Base-by-base conservation (phyloP, 2,329 filamentous ascomycete genomes). In the Endoconidiophora laricicola region DNA sequence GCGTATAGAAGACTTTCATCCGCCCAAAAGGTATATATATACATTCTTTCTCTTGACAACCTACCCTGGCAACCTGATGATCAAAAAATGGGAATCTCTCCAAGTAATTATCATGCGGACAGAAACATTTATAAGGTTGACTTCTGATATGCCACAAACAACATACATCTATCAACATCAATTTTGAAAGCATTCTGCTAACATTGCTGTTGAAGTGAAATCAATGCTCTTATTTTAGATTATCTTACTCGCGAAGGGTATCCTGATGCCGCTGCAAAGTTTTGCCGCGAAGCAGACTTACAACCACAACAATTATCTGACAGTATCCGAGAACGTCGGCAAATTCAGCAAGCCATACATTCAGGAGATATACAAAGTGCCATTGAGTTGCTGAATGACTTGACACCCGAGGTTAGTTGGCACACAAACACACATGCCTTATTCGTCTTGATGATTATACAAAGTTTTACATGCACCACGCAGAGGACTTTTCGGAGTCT, bases 71-170 rank as follows among this genome's bases (percentile, higher is more conserved):
- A 53, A 46, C 48, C 48, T 94, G 88, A 93, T 85, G 71, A 74
- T 69, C 69, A 74, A 80, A 81, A 81, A 93, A 94, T 98, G 91
- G 91, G 91, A 98, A 98, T 98, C 91, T 98, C 93, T 98, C 91
- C 83, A 86, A 96, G 85, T 75, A 74, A 78, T 71, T 49, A 69
- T 65, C 67, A 75, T 98, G 91, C 85, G 82, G 91, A 98, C 45
- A 50, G 79, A 86, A 79, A 66, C 72, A 69, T 65, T 63, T 58
- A 63, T 64, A 60, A 80, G 84, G 78, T 81, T 78, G 82, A 83
- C 79, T 78, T 69, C 74, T 74, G 79, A 63, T 48, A 50, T 54
- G 47, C 46, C 49, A 43, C 33, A 12, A 41, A 43, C 22, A 33
- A 18, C 39, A 52, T 24, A 41, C 16, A 26, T 43, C 20, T 45